Base-by-base conservation (phyloP, 2,329 filamentous ascomycete species). In the Arthrobotrys entomopaga region DNA sequence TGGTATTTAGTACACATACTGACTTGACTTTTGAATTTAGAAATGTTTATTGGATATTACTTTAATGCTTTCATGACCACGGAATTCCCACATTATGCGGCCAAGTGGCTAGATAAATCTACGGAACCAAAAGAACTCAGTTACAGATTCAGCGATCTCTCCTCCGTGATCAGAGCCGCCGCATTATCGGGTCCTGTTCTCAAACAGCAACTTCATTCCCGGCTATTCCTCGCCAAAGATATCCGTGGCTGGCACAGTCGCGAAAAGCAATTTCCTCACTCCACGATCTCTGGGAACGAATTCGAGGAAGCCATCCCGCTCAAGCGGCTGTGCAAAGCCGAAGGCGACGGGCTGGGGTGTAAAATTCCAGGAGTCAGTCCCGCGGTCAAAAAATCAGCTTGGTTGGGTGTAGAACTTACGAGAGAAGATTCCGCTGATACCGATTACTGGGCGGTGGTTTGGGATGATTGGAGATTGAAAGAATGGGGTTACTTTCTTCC, bases 21-120 rank as follows among this genome's bases (percentile, higher is more conserved):
- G n/a, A 46, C 8, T 46, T 13, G 3, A 13, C 6, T 1, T 40
- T 46, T 46, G 29, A 38, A 8, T 7, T 34, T 42, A 69, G 65
- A 69, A 49, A 61, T 69, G 22, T 69, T 61, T 19, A 49, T 56
- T 13, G 24, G 24, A n/a, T 40, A 61, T n/a, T 69, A 69, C 65
- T 61, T 69, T 22, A 69, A 61, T 26, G 56, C 65, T 19, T 69
- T 69, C 48, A 69, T 69, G 65, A 49, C 56, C 7, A 69, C 40
- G 10, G 65, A 69, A 24, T 69, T 61, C 65, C 65, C 65, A 7
- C 65, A 69, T 29, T 46, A 69, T 42, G 57, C 65, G 16, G 38
- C 65, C 20, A 40, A 52, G 13, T 69, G 65, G 65, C 15, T 69
- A 16, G 50, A 15, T 11, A 7, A 54, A 49, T 48, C 65, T 38